phyloP scores from a whole-genome alignment of 768 basidiomycete species.

The Pulveroboletus sp. region DNA sequence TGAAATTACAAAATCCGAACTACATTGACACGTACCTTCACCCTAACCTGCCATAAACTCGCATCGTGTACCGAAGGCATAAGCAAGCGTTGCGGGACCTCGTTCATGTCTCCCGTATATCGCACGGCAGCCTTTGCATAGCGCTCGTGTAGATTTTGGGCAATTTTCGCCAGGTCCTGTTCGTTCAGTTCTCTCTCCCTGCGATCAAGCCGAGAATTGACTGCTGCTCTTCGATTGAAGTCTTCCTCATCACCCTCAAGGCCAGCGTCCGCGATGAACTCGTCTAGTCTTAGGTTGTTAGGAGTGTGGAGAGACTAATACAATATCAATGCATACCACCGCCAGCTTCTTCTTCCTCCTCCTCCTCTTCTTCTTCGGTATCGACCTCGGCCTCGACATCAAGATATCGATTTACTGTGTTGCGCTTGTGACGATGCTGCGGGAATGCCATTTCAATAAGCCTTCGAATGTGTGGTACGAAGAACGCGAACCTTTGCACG shows the following conservation, averaged over 20 bases:
- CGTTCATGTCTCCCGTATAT: constrained; percentile 90
- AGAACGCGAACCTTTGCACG: constrained; percentile 51
- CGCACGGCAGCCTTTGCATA: constrained; percentile 67
- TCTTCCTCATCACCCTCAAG: constrained; percentile 66
- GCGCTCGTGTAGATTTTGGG: constrained; percentile 73
- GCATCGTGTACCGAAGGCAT: constrained; percentile 98
- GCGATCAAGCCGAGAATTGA: constrained; percentile 68
- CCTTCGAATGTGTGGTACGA: background rate
- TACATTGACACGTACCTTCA: constrained; percentile 55
- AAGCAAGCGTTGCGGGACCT: constrained; percentile 85
- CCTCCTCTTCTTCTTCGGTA: constrained; percentile 94
- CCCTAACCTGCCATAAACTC: constrained; percentile 91
- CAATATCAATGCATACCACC: constrained; percentile 35
- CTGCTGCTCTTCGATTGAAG: constrained; percentile 43
- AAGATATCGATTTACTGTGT: constrained; percentile 74
- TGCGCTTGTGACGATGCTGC: constrained; percentile 64
- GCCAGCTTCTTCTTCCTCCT: constrained; percentile 76
- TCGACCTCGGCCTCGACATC: constrained; percentile 96
- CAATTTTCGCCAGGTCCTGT: constrained; percentile 79
- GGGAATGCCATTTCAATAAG: constrained; percentile 6
- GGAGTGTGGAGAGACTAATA: background rate
- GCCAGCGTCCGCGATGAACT: constrained; percentile 62
- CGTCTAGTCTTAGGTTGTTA: constrained; percentile 41
- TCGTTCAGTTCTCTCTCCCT: constrained; percentile 72
- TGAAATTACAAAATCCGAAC: background rate